phyloP scores from a whole-genome alignment of 345 rosid species.

The Raphanus sativus region DNA sequence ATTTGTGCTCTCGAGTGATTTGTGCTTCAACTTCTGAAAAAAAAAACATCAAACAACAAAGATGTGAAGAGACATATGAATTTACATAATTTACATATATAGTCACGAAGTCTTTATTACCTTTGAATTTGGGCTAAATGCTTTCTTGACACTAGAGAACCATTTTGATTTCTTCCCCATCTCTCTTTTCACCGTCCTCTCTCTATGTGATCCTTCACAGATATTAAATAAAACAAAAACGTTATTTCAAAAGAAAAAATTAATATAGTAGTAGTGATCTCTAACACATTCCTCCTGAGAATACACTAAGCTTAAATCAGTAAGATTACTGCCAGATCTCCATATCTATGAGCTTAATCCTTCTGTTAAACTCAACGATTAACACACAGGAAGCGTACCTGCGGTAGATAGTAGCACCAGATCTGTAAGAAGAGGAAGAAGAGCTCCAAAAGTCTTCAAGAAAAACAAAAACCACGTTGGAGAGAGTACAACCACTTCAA shows the following conservation, averaged over 20 bases:
- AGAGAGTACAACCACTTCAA: neutral
- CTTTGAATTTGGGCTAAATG: slow-evolving; percentile 74
- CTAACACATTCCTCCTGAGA: neutral
- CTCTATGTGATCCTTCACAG: slow-evolving; percentile 3
- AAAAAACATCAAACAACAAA: neutral
- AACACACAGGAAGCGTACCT: slow-evolving; percentile 9
- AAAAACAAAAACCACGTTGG: neutral
- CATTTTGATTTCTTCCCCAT: slow-evolving; percentile 96
- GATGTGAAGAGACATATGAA: slow-evolving; percentile 5
- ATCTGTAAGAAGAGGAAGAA: slow-evolving; percentile 16
- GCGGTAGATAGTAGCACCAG: slow-evolving; percentile 31
- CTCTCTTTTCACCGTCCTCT: slow-evolving; percentile 29
- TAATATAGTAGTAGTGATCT: neutral
- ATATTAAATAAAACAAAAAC: neutral
- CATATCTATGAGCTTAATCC: slow-evolving; percentile 13
- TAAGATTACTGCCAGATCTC: slow-evolving; percentile 24
- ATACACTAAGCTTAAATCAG: neutral
- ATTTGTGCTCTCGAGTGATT: slow-evolving; percentile 29
- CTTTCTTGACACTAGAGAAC: slow-evolving; percentile 85
- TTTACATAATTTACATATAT: too few relatives aligned
- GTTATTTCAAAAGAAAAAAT: neutral
- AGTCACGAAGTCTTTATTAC: slow-evolving; percentile 14
- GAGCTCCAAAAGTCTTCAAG: slow-evolving; percentile 1
- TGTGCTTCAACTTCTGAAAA: slow-evolving; percentile 33
- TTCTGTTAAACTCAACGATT: neutral